phyloP scores from a whole-genome alignment of 2,329 filamentous ascomycete genomes.

The Aureobasidium sp. region DNA sequence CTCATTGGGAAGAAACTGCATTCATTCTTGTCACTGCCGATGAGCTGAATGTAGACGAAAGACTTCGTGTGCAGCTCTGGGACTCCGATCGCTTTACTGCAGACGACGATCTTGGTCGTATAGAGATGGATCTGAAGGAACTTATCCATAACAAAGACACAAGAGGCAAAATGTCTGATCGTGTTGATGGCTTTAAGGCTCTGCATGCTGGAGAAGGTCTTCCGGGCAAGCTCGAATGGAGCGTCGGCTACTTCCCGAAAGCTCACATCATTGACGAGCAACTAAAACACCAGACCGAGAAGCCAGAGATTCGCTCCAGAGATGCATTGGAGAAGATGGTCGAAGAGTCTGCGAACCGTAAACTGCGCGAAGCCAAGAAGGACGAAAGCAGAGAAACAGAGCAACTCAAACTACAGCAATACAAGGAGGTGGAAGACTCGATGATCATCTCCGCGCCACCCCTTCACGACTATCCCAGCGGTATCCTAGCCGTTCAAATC shows the following conservation, averaged over 20 bases:
- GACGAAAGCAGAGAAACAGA: conserved; percentile 54
- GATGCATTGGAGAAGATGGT: conserved; percentile 56
- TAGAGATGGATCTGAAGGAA: conserved; percentile 60
- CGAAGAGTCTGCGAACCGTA: conserved; percentile 47
- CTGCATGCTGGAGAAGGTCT: conserved; percentile 60
- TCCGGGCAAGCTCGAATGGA: conserved; percentile 64
- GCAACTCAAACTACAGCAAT: conserved; percentile 62
- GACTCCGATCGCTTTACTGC: conserved; percentile 66
- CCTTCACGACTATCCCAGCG: conserved; percentile 53
- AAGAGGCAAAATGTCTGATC: conserved; percentile 55
- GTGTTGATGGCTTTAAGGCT: conserved; percentile 59
- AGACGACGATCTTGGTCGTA: conserved; percentile 67
- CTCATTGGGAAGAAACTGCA: conserved; percentile 63
- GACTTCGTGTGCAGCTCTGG: conserved; percentile 64
- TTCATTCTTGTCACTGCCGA: conserved; percentile 63
- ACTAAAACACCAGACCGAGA: conserved; percentile 53
- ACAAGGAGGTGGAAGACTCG: conserved; percentile 49
- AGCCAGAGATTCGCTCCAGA: conserved; percentile 50
- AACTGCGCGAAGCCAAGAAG: conserved; percentile 58
- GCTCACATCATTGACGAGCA: conserved; percentile 56
- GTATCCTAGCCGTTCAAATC: conserved; percentile 63
- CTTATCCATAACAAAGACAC: conserved; percentile 55
- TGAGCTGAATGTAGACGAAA: conserved; percentile 65
- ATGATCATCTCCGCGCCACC: conserved; percentile 65
- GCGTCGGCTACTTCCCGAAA: conserved; percentile 65